Evolutionary conservation across 148 eudicot species (phyloP).

Genomic region (Linanthus parryae): DNA sequence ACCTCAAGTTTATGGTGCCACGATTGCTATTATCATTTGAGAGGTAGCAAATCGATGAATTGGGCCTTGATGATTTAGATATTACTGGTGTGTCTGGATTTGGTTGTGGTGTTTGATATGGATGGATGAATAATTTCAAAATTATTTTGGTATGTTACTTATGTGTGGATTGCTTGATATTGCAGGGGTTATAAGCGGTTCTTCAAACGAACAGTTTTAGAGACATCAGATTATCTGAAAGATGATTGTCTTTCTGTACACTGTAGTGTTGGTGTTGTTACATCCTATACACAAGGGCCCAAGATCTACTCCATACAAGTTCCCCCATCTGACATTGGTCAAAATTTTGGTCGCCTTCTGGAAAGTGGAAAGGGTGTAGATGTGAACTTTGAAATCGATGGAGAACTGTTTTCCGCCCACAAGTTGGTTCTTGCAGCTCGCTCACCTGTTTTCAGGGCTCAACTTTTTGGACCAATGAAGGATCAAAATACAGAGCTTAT

Average conservation of each 20-base stretch:
- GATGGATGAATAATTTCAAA: not conserved
- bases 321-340: conserved; percentile 35
- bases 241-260: conserved; percentile 34
- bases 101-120: not conserved
- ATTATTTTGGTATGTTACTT: not conserved
- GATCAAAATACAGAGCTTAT: conserved; percentile 23
- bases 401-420: conserved; percentile 34
- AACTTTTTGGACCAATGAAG: conserved; percentile 48
- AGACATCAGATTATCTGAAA: conserved; percentile 37
- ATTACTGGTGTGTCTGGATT: too few species aligned
- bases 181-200: conserved; percentile 43
- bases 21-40: too few species aligned
- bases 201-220: conserved; percentile 25
- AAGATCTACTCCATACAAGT: conserved; percentile 21
- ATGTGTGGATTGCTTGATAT: not conserved
- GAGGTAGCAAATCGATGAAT: too few species aligned
- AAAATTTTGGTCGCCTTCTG: conserved; percentile 33
- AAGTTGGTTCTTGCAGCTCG: conserved; percentile 40
- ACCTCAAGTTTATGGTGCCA: too few species aligned
- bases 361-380: conserved; percentile 26
- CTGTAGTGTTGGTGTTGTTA: conserved; percentile 41
- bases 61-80: too few species aligned
- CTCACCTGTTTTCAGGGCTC: conserved; percentile 49
- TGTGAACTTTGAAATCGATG: conserved; percentile 33
- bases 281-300: conserved; percentile 28